These are phyloP conservation scores for Pyrus hybrid DNA, from an alignment of 331 rosid genomes.

Conservation along the genomic window DNA sequence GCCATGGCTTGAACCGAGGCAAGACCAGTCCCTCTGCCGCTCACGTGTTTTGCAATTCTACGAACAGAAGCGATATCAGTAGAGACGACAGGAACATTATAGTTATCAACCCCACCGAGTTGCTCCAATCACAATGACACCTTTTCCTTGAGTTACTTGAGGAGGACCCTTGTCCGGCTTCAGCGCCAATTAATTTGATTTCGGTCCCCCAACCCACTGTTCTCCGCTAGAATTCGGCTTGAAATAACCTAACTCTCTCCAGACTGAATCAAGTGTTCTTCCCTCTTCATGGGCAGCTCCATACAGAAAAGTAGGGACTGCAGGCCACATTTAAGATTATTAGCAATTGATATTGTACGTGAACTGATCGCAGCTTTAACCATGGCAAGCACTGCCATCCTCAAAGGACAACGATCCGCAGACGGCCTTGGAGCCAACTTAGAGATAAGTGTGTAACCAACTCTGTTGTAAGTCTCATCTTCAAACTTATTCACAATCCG, in stretches of 20 bases:
- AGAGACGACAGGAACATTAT: slow-evolving; percentile 62
- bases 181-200: slow-evolving; percentile 36
- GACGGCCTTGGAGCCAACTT: slow-evolving; percentile 28
- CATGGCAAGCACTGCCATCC: slow-evolving; percentile 56
- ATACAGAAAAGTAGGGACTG: slow-evolving; percentile 82
- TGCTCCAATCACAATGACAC: slow-evolving; percentile 74
- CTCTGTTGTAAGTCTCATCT: slow-evolving; percentile 75
- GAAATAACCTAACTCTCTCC: slow-evolving; percentile 62
- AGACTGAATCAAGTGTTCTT: slow-evolving; percentile 57
- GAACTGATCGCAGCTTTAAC: slow-evolving; percentile 51
- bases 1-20: slow-evolving; percentile 89
- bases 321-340: slow-evolving; percentile 20
- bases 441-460: slow-evolving; percentile 84
- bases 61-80: slow-evolving; percentile 39
- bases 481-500: slow-evolving; percentile 71
- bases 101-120: slow-evolving; percentile 91
- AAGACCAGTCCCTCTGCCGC: slow-evolving; percentile 89
- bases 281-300: slow-evolving; percentile 67
- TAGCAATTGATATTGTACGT: slow-evolving; percentile 4
- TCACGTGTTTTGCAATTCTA: slow-evolving; percentile 55
- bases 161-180: slow-evolving; percentile 70
- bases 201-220: slow-evolving; percentile 62
- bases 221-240: slow-evolving; percentile 37
- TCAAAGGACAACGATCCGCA: slow-evolving; percentile 33
- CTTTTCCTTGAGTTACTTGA: slow-evolving; percentile 41